Base-by-base conservation (phyloP, 192 early-diverging fungal genomes). In the Backusella tuberculispora region DNA sequence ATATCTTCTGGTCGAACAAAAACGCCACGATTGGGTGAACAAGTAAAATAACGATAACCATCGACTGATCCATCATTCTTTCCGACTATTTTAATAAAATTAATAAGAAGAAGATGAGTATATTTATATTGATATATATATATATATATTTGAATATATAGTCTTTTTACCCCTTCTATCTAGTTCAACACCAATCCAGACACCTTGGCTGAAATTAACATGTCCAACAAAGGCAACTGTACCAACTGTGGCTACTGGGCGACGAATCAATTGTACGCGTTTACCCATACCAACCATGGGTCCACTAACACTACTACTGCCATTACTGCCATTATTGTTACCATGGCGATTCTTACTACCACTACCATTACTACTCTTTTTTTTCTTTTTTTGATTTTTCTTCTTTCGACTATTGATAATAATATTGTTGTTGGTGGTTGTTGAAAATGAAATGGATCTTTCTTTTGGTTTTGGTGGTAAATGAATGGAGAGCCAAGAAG, bases 171-270 rank as follows among this genome's bases (percentile, higher is more conserved):
- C 77, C 50, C 77, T 67, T 29, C 72, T 63, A 74, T 94, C 92
- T 7, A 97, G 84, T 79, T 96, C 97, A 5, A 98, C 83, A 41
- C 97, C 97, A 63, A 95, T 86, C 95, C 95, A 98, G 60, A 80
- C 78, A 14, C 97, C 97, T 0, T 89, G 37, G 6, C 92, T 89
- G 81, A 98, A 98, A 2, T 81, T 74, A 1, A 95, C 96, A n/a
- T 75, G 47, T 4, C 96, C 97, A 19, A 88, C 83, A 82, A 88
- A 97, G 21, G 90, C 83, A 29, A 98, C 90, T 29, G 82, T 88
- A 12, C 92, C 93, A 21, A 78, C 65, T 34, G 74, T 76, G 37
- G 69, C 34, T 6, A 63, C 64, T 0, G 74, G 74, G 4, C 74
- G 46, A 15, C 74, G 66, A 42, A 24, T 63, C 38, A 76, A 26